Evolutionary conservation across 306 rosid genomes (phyloP).

Genomic region (Begonia peltatifolia): DNA sequence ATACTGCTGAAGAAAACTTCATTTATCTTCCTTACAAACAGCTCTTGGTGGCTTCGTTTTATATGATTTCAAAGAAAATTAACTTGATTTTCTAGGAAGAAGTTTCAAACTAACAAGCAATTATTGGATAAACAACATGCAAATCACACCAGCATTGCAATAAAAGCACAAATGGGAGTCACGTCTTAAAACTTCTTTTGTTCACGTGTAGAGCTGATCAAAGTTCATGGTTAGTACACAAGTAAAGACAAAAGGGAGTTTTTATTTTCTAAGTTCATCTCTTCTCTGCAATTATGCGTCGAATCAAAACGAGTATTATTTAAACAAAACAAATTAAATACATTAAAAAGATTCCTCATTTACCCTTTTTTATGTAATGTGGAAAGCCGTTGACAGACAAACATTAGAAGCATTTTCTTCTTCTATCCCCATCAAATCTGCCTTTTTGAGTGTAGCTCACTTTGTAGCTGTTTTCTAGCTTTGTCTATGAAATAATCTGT

Average conservation of each 20-base stretch:
- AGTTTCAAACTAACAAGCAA: no score
- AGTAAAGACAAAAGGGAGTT: neutral
- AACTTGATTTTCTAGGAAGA: no score
- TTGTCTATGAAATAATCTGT: neutral
- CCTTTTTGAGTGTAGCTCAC: neutral
- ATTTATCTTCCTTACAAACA: no score
- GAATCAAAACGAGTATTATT: conserved; percentile 21
- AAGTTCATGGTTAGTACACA: no score
- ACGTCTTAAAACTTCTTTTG: no score
- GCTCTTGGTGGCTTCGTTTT: no score
- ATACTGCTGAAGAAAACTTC: no score
- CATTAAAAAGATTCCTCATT: conserved; percentile 11
- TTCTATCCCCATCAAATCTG: conserved; percentile 10
- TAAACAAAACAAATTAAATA: conserved; percentile 11
- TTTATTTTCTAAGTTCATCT: neutral
- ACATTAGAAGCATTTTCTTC: conserved; percentile 3
- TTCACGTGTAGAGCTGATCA: no score
- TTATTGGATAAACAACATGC: no score
- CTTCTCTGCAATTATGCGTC: conserved; percentile 18
- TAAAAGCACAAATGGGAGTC: no score
- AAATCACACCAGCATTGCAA: no score
- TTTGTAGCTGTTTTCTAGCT: conserved; percentile 8
- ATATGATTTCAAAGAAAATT: no score
- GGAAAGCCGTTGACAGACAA: conserved; percentile 26
- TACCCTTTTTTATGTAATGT: conserved; percentile 10